Evolutionary conservation across 2,329 filamentous ascomycete species (phyloP).

Genomic region (Talaromyces sp.): DNA sequence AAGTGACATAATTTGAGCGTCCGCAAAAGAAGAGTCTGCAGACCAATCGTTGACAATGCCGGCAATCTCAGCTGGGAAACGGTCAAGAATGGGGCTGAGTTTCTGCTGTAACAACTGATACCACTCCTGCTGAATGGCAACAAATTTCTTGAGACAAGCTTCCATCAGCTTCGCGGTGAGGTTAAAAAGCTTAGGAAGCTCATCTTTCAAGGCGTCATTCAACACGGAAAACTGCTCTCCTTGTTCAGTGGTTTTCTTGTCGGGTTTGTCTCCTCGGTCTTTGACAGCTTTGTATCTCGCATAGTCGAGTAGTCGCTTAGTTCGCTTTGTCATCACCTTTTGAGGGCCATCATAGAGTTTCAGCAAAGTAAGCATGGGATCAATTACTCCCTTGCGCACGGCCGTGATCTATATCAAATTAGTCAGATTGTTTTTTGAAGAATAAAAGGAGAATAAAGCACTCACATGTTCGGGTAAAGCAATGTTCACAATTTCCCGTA

Average conservation of each 20-base stretch:
- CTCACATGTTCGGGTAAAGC: conserved; percentile 75
- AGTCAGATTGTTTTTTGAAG: not conserved
- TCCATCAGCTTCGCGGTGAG: conserved; percentile 81
- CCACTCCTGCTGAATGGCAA: conserved; percentile 80
- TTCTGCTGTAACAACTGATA: conserved; percentile 79
- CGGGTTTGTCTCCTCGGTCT: conserved; percentile 76
- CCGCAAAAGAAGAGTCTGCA: conserved; percentile 70
- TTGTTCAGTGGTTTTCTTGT: conserved; percentile 76
- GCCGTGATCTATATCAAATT: conserved; percentile 45
- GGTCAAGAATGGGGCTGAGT: conserved; percentile 67
- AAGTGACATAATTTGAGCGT: conserved; percentile 65
- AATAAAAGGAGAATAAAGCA: not conserved
- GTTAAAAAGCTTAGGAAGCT: conserved; percentile 76
- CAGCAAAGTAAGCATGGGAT: conserved; percentile 74
- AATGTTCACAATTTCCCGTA: conserved; percentile 78
- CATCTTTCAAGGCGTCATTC: conserved; percentile 88
- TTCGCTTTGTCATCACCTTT: conserved; percentile 86
- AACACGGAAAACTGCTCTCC: conserved; percentile 86
- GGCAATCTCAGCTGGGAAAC: conserved; percentile 60
- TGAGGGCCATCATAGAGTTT: conserved; percentile 78
- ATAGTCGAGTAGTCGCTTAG: conserved; percentile 87
- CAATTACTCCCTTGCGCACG: conserved; percentile 76
- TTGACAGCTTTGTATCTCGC: conserved; percentile 74
- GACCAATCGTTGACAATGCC: conserved; percentile 75
- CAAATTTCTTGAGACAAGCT: conserved; percentile 74